Evolutionary conservation across 2,329 filamentous ascomycete genomes (phyloP).

Genomic region (Alternaria sp.): DNA sequence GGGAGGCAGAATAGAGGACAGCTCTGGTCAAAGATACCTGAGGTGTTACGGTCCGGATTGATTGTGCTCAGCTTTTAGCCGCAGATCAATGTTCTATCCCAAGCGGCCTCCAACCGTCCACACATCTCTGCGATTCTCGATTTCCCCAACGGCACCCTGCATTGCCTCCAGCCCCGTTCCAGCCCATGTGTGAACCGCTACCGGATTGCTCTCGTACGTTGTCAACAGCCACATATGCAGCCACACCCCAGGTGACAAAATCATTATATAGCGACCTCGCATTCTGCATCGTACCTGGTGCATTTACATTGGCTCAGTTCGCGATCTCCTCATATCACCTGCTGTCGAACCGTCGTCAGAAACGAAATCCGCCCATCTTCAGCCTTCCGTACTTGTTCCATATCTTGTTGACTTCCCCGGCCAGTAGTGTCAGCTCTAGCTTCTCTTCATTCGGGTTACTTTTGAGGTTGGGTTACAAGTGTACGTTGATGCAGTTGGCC

Average conservation of each 20-base stretch:
- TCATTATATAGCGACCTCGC: conserved; percentile 31
- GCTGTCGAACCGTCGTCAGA: background rate
- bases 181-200: conserved; percentile 19
- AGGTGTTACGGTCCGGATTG: background rate
- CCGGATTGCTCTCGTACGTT: conserved; percentile 34
- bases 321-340: background rate
- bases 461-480: conserved; percentile 29
- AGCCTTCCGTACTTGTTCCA: conserved; percentile 29
- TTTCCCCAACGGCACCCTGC: background rate
- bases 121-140: background rate
- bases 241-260: conserved; percentile 36
- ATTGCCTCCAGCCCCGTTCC: background rate
- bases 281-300: conserved; percentile 24
- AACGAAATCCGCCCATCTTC: background rate
- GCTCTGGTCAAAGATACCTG: background rate
- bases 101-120: background rate
- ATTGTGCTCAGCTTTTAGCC: background rate
- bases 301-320: background rate
- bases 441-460: conserved; percentile 12
- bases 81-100: background rate
- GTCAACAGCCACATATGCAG: conserved; percentile 13
- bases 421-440: conserved; percentile 19
- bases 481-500: conserved; percentile 34
- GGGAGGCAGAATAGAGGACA: background rate
- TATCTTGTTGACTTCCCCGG: conserved; percentile 13